Evolutionary conservation across 2,329 filamentous ascomycete species (phyloP), one percentile per base, ranked within the genome.

Genomic region (Chaetomium globosum): DNA sequence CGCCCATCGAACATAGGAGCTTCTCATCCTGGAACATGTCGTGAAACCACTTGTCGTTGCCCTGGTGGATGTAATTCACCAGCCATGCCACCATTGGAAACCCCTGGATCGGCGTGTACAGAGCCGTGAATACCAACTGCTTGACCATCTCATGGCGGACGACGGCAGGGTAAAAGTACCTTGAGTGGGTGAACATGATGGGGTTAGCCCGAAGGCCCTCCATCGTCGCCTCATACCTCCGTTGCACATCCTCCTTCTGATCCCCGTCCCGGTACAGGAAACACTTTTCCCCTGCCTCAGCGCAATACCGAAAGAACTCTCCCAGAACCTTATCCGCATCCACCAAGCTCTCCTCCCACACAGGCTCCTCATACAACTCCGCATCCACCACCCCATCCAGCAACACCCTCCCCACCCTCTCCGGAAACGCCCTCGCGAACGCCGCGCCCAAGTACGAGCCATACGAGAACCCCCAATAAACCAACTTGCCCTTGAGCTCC

Each of bases 221-320:
- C 67, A 81, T 71, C 5, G 77, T 67, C 6, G 68, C 61, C 2
- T 73, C 59, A 56, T 78, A 77, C 19, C 77, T 72, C 23, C 64
- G 54, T 49, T 66, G 68, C 28, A 79, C 63, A 57, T 74, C 73
- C 10, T 73, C 73, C 6, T 74, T 65, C 2, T 72, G 70, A 49
- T 79, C 76, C 16, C 77, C 76, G 4, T 72, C 61, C 9, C 76
- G 76, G 59, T 75, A 79, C 58, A 83, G 71, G 4, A 69, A 68
- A 66, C 81, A 83, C 16, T 69, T 72, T 6, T 72, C 59, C 1
- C 78, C 78, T 12, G 79, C 81, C 23, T 78, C 75, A 61, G 77
- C 79, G 70, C 84, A 87, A 51, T 77, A 78, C 54, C 75, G 71
- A 67, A 80, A 83, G 70, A 86, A 84, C 46, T 70, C 75, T 2